Base-by-base conservation (phyloP, 306 rosid species). In the Vigna nakashimae region DNA sequence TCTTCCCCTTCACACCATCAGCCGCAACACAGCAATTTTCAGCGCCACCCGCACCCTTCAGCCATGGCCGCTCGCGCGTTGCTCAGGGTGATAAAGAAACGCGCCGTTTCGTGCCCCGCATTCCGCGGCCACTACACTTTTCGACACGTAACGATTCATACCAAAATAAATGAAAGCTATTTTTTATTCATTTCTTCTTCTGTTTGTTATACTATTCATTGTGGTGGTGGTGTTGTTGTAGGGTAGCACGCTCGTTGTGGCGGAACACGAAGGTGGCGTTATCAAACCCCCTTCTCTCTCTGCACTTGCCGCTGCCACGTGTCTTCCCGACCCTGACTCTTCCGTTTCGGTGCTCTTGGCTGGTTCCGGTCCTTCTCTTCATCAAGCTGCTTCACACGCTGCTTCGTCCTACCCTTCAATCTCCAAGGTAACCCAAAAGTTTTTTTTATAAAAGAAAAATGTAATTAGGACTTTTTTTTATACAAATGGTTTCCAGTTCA, bases 241-340 rank as follows among this genome's bases (percentile, higher is more conserved):
- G 98, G 86, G 83, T 52, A 92, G 93, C 86, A 89, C 98, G 13
- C 86, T 94, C 83, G 97, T 92, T 9, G 77, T 94, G 65, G 97
- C 88, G 51, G 97, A 94, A 83, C 96, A 90, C 28, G 97, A 94
- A 72, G 88, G 87, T 10, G 97, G 97, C 62, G 70, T 82, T 67
- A 57, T 94, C 82, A 92, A 86, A 73, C 75, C 92, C 49, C 83
- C 88, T 50, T 88, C 97, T 40, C 78, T 92, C 65, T 89, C 93
- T 32, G 97, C 97, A 24, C 84, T 94, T 11, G 80, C 71, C 50
- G 98, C 97, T 75, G 97, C 97, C 22, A 82, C 78, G 48, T 90
- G 84, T 38, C 77, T 94, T 26, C 57, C 89, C 67, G 76, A 74
- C n/a, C 86, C 79, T 42, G 76, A 75, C 43, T 88, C 85, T 56